A percentile compares a stretch with the other conserved stretches of the same genome.
phyloP scores from a whole-genome alignment of 2,329 filamentous ascomycete genomes.

The Aulographum hederae region DNA sequence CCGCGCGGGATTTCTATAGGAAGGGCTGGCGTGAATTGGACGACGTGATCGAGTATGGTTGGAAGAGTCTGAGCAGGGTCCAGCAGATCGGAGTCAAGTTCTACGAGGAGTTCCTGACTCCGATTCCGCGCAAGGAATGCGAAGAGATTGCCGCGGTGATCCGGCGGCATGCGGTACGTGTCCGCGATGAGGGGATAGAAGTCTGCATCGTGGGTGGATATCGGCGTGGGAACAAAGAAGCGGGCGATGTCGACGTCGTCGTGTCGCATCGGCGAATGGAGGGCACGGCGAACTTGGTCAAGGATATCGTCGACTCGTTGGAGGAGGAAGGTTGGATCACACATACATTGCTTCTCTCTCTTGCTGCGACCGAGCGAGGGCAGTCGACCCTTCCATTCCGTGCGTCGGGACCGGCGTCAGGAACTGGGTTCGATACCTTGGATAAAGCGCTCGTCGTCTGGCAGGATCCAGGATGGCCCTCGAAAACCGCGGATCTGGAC shows the following conservation, averaged over 20 bases:
- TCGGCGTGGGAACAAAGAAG: constrained; percentile 53
- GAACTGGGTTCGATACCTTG: constrained; percentile 63
- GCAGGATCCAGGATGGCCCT: constrained; percentile 45
- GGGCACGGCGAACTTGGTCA: constrained; percentile 51
- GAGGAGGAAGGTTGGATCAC: constrained; percentile 57
- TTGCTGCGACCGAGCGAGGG: constrained; percentile 51
- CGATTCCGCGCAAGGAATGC: constrained; percentile 57
- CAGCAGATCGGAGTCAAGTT: constrained; percentile 92
- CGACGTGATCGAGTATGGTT: constrained; percentile 70
- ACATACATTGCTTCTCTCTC: constrained; percentile 57
- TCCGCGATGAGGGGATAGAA: constrained; percentile 36
- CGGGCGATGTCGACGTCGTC: constrained; percentile 74
- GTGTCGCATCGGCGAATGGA: constrained; percentile 58
- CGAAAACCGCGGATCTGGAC: constrained; percentile 16
- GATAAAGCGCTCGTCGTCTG: constrained; percentile 90
- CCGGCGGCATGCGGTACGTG: constrained; percentile 43
- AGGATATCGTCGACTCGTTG: constrained; percentile 50
- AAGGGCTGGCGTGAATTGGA: constrained; percentile 69
- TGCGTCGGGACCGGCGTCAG: constrained; percentile 20
- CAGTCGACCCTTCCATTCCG: constrained; percentile 44
- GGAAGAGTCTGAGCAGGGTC: constrained; percentile 53
- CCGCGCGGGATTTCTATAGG: constrained; percentile 57
- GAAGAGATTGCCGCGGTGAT: constrained; percentile 48
- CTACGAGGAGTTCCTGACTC: constrained; percentile 64
- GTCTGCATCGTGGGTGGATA: constrained; percentile 62